Conservation (phyloP, 176 grass and related monocot genomes). For the Oryza rufipogon region DNA sequence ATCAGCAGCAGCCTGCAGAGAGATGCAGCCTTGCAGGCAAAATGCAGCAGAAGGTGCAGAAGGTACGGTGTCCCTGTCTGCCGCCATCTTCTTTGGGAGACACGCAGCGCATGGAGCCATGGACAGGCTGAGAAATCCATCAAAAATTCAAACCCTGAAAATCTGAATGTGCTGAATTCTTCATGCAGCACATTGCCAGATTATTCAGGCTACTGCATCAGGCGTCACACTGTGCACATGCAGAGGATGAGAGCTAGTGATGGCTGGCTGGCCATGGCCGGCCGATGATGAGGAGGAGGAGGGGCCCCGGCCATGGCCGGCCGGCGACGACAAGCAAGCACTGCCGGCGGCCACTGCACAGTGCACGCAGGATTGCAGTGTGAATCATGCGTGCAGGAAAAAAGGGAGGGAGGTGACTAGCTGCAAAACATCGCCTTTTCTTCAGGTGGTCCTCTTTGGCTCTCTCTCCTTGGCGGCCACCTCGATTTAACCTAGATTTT, state of each 20-base stretch:
- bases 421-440: slow-evolving; percentile 44
- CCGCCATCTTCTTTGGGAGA: background rate
- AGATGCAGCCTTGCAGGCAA: background rate
- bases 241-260: background rate
- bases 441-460: slow-evolving; percentile 47
- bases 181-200: background rate
- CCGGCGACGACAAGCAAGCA: background rate
- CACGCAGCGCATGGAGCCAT: background rate
- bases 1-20: background rate
- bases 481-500: no score
- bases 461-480: background rate
- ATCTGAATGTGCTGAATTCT: background rate
- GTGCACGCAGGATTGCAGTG: background rate
- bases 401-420: background rate
- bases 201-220: background rate
- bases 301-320: background rate
- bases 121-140: background rate
- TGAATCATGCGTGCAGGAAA: background rate
- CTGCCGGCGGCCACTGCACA: background rate
- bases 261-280: background rate
- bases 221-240: background rate
- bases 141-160: background rate
- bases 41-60: background rate
- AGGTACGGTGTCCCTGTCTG: background rate
- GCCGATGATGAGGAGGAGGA: background rate